Evolutionary conservation across 352 stramenopile species (phyloP).

Genomic region (Pythium vanterpoolii): DNA sequence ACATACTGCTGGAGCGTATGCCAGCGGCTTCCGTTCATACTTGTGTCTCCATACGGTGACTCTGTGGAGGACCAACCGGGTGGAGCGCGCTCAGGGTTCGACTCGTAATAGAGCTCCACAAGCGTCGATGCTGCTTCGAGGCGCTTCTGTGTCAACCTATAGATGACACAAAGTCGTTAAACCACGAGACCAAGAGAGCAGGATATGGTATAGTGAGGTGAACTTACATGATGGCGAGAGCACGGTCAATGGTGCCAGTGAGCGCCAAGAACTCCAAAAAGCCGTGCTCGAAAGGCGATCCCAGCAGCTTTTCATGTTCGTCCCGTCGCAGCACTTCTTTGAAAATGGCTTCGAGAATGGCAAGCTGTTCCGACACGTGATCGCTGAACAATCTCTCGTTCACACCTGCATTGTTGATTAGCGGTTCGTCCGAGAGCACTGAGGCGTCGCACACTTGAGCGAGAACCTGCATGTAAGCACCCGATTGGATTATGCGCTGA

Average conservation of each 20-base stretch:
- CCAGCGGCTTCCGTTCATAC: constrained; percentile 4
- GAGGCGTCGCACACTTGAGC: constrained; percentile 21
- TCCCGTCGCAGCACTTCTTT: constrained; percentile 18
- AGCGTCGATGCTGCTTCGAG: constrained; percentile 24
- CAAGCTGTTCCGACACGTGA: constrained; percentile 25
- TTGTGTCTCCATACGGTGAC: neutral
- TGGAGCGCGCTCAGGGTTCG: constrained; percentile 20
- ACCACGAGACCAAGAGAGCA: neutral
- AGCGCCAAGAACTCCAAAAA: constrained; percentile 30
- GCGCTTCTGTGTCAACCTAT: constrained; percentile 19
- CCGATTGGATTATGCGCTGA: constrained; percentile 29
- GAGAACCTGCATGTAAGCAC: constrained; percentile 31
- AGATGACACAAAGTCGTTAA: neutral
- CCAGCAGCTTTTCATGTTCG: constrained; percentile 24
- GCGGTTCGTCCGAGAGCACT: constrained; percentile 10
- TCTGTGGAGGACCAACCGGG: constrained; percentile 3
- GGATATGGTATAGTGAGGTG: neutral
- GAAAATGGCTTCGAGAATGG: constrained; percentile 26
- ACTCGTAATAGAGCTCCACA: constrained; percentile 27
- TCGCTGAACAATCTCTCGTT: constrained; percentile 5
- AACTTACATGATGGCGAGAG: constrained; percentile 26
- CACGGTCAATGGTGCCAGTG: constrained; percentile 21
- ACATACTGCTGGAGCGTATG: constrained; percentile 24
- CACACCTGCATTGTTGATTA: neutral
- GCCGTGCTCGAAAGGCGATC: constrained; percentile 22